phyloP scores from a whole-genome alignment of 331 rosid genomes.

The Pyracantha coccinea region DNA sequence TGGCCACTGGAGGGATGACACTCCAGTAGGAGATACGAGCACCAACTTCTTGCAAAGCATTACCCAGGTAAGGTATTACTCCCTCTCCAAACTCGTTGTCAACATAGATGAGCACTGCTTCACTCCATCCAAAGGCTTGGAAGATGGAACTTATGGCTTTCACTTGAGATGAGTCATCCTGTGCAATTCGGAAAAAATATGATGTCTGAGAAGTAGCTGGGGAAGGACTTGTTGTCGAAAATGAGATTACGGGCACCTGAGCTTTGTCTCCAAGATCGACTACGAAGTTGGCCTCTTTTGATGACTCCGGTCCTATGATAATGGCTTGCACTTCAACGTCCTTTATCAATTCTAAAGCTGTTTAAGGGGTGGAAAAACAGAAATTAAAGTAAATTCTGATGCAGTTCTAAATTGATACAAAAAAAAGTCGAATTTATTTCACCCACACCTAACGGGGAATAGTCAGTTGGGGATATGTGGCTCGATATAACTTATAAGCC shows the following conservation, averaged over 20 bases:
- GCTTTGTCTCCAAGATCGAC: conserved; percentile 11
- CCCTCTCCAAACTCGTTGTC: background rate
- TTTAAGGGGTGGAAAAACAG: background rate
- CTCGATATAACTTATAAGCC: too few relatives aligned
- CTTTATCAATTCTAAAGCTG: conserved; percentile 12
- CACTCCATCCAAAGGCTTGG: background rate
- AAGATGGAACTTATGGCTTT: background rate
- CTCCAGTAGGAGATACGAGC: background rate
- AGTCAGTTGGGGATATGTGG: too few relatives aligned
- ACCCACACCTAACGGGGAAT: background rate
- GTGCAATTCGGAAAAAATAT: conserved; percentile 24
- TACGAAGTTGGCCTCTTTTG: conserved; percentile 2
- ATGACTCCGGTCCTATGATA: conserved; percentile 13
- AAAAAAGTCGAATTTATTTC: background rate
- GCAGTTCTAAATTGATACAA: background rate
- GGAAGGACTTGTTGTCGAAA: conserved; percentile 20
- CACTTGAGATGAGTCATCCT: conserved; percentile 23
- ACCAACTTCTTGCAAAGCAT: background rate
- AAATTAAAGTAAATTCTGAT: background rate
- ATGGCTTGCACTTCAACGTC: background rate
- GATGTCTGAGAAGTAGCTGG: conserved; percentile 8
- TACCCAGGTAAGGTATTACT: background rate
- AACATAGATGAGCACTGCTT: background rate
- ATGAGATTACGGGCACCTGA: conserved; percentile 14
- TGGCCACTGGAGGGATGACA: background rate